phyloP scores from a whole-genome alignment of 2,329 filamentous ascomycete genomes.

The Scedosporium dehoogii region DNA sequence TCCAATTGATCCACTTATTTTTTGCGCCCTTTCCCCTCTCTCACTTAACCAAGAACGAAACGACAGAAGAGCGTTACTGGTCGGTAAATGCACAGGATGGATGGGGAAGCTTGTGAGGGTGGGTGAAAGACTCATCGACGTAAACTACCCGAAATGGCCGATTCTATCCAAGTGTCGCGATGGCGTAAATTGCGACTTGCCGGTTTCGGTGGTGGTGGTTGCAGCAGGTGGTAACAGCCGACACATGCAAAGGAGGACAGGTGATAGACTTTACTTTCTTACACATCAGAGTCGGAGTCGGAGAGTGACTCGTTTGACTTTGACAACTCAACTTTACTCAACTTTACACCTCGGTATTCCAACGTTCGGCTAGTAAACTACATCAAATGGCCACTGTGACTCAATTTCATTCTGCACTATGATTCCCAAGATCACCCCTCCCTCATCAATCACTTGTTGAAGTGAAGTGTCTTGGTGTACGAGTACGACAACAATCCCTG shows the following conservation, averaged over 20 bases:
- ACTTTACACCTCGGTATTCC: too few relatives aligned
- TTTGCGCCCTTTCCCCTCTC: background rate
- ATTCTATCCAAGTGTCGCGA: background rate
- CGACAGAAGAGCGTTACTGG: background rate
- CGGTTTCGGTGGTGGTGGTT: background rate
- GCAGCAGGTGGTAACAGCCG: background rate
- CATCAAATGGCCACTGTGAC: too few relatives aligned
- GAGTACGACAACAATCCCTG: slow-evolving; percentile 21
- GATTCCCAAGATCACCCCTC: background rate
- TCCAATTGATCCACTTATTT: background rate
- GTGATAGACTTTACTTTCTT: too few relatives aligned
- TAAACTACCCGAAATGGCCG: too few relatives aligned
- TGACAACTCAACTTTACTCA: too few relatives aligned
- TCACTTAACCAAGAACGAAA: background rate
- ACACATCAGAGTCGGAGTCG: too few relatives aligned
- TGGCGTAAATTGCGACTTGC: background rate
- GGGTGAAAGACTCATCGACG: background rate
- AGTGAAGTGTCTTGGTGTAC: slow-evolving; percentile 18
- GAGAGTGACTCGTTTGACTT: too few relatives aligned
- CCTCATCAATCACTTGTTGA: background rate
- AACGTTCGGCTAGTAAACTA: too few relatives aligned
- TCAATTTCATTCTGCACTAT: too few relatives aligned
- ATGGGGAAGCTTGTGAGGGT: background rate
- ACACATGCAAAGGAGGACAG: background rate
- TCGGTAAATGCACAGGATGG: background rate